phyloP scores from a whole-genome alignment of 208 protist species.

The Acanthamoeba lenticulata region DNA sequence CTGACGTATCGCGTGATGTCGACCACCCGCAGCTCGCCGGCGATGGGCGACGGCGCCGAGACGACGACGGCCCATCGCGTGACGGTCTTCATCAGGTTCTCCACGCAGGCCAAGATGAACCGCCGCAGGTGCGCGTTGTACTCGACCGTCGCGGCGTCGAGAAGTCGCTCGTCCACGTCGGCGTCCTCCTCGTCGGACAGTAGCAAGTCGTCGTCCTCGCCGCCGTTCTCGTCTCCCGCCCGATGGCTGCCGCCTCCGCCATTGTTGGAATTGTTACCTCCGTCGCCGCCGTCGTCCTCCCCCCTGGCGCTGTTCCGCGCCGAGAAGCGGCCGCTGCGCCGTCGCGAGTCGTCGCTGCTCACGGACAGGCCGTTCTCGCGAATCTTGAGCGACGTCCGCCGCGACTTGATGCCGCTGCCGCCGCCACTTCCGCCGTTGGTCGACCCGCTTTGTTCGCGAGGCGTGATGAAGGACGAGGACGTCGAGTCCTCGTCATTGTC shows the following conservation, averaged over 20 bases:
- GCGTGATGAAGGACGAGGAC: background rate
- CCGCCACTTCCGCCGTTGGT: background rate
- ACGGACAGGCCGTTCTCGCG: background rate
- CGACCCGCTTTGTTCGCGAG: background rate
- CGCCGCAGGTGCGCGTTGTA: background rate
- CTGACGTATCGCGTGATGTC: slow-evolving; percentile 59
- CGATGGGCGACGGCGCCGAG: background rate
- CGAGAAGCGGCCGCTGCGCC: background rate
- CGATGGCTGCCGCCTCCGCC: background rate
- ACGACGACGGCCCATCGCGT: slow-evolving; percentile 59
- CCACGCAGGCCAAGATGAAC: background rate
- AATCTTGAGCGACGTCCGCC: background rate
- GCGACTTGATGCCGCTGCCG: background rate
- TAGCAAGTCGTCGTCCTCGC: background rate
- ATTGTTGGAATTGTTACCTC: background rate
- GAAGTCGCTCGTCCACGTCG: background rate
- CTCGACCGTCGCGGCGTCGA: background rate
- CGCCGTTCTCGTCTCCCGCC: background rate
- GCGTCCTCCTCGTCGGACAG: background rate
- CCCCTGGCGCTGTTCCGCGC: background rate
- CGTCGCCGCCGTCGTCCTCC: background rate
- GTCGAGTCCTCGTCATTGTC: slow-evolving; percentile 1
- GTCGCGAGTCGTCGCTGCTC: background rate
- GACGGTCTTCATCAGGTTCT: slow-evolving; percentile 58
- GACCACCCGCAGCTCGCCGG: background rate